These are phyloP conservation scores for Pichia exigua DNA, from an alignment of 805 yeast species.

Conservation along the genomic window DNA sequence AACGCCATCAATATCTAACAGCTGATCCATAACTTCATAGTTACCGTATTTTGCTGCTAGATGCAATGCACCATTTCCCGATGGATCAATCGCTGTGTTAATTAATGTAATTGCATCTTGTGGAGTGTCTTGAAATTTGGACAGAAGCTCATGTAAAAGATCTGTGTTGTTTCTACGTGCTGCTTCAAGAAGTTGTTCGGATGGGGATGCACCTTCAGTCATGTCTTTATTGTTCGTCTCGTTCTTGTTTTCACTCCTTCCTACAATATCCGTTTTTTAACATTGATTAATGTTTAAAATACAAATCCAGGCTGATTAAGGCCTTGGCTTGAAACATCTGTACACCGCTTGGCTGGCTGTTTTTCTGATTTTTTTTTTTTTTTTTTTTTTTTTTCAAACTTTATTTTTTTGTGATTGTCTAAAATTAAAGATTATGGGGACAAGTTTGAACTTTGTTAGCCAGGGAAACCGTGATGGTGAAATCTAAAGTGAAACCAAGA, in stretches of 20 bases:
- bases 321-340: background rate
- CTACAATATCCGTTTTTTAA: background rate
- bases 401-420: too few species aligned
- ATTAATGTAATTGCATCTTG: constrained; percentile 40
- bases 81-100: constrained; percentile 65
- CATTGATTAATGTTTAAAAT: background rate
- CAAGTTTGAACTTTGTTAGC: too few species aligned
- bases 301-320: background rate
- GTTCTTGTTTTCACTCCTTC: background rate
- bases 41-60: constrained; percentile 75
- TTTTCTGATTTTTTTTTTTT: too few species aligned
- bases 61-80: constrained; percentile 77
- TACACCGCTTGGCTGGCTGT: background rate
- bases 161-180: constrained; percentile 85
- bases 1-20: constrained; percentile 83
- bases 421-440: too few species aligned
- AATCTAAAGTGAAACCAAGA: background rate
- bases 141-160: constrained; percentile 51
- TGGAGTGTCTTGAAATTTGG: constrained; percentile 25
- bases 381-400: too few species aligned
- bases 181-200: constrained; percentile 78
- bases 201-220: constrained; percentile 44
- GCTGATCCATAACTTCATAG: constrained; percentile 73
- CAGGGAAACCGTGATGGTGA: background rate
- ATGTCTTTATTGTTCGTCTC: background rate